These are phyloP conservation scores for Grosmannia serpens DNA, from an alignment of 2,329 filamentous ascomycete species.

Conservation along the genomic window DNA sequence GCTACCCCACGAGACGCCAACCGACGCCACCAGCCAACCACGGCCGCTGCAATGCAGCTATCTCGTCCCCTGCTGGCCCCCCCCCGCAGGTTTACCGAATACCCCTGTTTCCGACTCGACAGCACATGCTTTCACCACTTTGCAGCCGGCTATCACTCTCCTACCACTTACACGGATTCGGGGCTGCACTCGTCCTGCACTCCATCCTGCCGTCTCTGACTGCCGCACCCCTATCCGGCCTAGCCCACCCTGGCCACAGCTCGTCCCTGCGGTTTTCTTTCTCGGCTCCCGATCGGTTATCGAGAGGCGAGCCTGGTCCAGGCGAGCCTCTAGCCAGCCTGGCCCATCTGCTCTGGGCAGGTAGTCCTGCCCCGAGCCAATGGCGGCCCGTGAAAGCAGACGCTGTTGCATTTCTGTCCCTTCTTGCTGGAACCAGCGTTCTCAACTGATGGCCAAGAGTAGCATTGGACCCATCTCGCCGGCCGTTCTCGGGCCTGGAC, in stretches of 20 bases:
- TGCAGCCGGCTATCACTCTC: background rate
- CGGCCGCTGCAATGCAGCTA: background rate
- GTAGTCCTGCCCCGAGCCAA: no score
- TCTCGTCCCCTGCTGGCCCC: background rate
- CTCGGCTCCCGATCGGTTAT: background rate
- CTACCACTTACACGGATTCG: background rate
- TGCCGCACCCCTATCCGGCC: no score
- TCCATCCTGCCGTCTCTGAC: background rate
- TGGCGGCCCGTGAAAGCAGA: no score
- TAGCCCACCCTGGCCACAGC: no score
- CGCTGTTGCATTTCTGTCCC: no score
- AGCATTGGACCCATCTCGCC: no score
- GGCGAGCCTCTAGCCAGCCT: background rate
- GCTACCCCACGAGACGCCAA: background rate
- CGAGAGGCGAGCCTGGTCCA: background rate
- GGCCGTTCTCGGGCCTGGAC: no score
- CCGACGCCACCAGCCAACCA: background rate
- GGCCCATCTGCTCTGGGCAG: no score
- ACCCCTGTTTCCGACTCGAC: background rate
- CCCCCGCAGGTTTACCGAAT: background rate
- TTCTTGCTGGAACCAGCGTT: no score
- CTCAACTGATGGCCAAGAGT: no score
- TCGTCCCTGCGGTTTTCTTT: background rate
- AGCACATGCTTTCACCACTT: background rate
- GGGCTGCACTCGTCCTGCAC: background rate